Percentiles rank a stretch among this genome's conserved stretches.
These are phyloP conservation scores for Pythium aquatile DNA, from an alignment of 352 stramenopile species.

Conservation along the genomic window DNA sequence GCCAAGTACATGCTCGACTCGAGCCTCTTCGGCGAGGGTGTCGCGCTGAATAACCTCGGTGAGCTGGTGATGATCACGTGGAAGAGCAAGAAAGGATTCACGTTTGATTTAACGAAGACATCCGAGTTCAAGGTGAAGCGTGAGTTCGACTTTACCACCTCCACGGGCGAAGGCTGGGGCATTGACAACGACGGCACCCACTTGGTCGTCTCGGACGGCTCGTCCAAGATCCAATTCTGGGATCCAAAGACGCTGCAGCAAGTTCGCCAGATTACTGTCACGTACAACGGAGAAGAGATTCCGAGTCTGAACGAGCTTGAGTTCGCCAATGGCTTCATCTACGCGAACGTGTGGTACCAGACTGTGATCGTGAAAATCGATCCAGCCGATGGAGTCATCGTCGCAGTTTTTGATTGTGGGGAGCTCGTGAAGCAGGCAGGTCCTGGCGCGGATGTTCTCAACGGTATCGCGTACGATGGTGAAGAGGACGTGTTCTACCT, in stretches of 20 bases:
- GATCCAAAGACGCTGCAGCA: conserved; percentile 76
- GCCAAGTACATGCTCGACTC: conserved; percentile 49
- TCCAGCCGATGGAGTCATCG: conserved; percentile 72
- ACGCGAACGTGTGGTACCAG: conserved; percentile 95
- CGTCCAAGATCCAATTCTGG: conserved; percentile 90
- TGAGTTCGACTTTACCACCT: conserved; percentile 77
- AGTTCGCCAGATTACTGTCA: conserved; percentile 69
- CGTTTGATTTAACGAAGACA: conserved; percentile 64
- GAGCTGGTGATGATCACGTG: conserved; percentile 92
- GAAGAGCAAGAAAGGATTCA: conserved; percentile 85
- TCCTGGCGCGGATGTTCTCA: conserved; percentile 76
- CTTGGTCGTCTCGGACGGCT: conserved; percentile 89
- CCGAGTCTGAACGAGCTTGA: conserved; percentile 94
- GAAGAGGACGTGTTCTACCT: conserved; percentile 91
- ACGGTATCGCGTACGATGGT: conserved; percentile 92
- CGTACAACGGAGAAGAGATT: conserved; percentile 43
- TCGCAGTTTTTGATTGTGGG: conserved; percentile 88
- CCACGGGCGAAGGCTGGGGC: conserved; percentile 90
- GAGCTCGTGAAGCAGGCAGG: conserved; percentile 57
- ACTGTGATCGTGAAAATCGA: conserved; percentile 93
- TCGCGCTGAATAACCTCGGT: conserved; percentile 66
- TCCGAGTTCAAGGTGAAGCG: conserved; percentile 44
- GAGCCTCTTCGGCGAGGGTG: conserved; percentile 91
- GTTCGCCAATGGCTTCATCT: conserved; percentile 89
- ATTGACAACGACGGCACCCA: conserved; percentile 81